Percentiles rank a stretch among this genome's conserved stretches.
Evolutionary conservation across 73 alveolate species (phyloP).

Genomic region (Symbiodinium pilosum): DNA sequence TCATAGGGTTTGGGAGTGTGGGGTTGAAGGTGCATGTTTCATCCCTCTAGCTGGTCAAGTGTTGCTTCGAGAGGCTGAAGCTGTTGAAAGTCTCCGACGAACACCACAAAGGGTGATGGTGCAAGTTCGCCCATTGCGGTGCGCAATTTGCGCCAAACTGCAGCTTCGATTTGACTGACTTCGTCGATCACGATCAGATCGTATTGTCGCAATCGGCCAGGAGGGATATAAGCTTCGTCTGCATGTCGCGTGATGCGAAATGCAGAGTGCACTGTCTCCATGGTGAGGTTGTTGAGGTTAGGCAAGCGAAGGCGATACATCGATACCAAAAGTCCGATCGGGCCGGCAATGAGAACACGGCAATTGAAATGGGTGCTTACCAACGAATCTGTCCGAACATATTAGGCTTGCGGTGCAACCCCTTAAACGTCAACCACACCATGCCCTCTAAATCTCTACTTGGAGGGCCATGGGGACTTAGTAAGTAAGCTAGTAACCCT

Average conservation of each 20-base stretch:
- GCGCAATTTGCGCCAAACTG: background rate
- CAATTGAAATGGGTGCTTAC: too few species aligned
- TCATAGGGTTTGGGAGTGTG: too few species aligned
- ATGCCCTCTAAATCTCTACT: too few species aligned
- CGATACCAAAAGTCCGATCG: background rate
- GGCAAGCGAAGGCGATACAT: background rate
- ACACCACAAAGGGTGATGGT: constrained; percentile 16
- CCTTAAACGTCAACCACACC: too few species aligned
- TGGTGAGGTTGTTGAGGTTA: background rate
- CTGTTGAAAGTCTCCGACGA: constrained; percentile 61
- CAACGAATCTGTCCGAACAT: too few species aligned
- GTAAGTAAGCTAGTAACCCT: too few species aligned
- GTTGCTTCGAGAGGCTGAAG: constrained; percentile 35
- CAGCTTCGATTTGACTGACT: constrained; percentile 20
- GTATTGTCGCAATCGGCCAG: constrained; percentile 26
- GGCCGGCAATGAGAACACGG: background rate
- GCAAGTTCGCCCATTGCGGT: background rate
- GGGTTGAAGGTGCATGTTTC: too few species aligned
- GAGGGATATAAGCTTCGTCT: background rate
- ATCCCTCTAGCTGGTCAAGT: too few species aligned
- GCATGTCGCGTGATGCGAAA: background rate
- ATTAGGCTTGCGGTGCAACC: too few species aligned
- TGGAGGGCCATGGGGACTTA: too few species aligned
- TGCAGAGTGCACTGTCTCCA: constrained; percentile 40
- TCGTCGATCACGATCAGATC: constrained; percentile 47